Base-by-base conservation (phyloP, 1,284 basidiomycete genomes). In the Meripilus lineatus region DNA sequence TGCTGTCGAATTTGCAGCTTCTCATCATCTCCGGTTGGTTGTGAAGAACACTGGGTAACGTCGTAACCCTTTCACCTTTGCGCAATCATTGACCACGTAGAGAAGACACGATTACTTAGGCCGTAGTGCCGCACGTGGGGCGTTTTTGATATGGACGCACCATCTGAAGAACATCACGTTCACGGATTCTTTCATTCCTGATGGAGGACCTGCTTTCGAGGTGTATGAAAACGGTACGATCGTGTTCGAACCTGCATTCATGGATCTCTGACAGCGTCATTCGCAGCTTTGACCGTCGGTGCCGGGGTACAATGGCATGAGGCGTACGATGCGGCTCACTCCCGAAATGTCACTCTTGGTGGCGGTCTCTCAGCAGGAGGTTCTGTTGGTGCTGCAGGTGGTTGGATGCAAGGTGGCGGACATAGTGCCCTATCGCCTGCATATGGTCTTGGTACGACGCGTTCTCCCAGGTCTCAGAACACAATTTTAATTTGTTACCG, bases 31-130 rank as follows among this genome's bases (percentile, higher is more conserved):
- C 17, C 66, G 66, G 3, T 46, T 74, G 1, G 69, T 68, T 1
- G 58, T 75, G 15, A 77, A 75, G 55, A 72, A 70, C 44, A 74
- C 72, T 1, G 71, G 72, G 63, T 67, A 48, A 37, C 61, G 49
- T 15, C 26, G 22, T 20, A 21, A 50, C 18, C 15, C 5, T 25
- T 40, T 24, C 4, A 11, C 4, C 20, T 8, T 28, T n/a, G 22
- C 17, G 24, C 6, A 10, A 36, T 22, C 13, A 7, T 10, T 7
- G 8, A 10, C 8, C n/a, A 30, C n/a, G 28, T 23, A 6, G 37
- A 5, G 17, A 10, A 38, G 21, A 10, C 59, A 58, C 42, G 51
- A 57, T 35, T 49, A 52, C 17, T 47, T 55, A 21, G 58, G 58
- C 2, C 53, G 56, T 8, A 56, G 54, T 44, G 51, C 53, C 2